Conservation (phyloP, 257 asterid genomes). For the Nyctanthes arbortristis region DNA sequence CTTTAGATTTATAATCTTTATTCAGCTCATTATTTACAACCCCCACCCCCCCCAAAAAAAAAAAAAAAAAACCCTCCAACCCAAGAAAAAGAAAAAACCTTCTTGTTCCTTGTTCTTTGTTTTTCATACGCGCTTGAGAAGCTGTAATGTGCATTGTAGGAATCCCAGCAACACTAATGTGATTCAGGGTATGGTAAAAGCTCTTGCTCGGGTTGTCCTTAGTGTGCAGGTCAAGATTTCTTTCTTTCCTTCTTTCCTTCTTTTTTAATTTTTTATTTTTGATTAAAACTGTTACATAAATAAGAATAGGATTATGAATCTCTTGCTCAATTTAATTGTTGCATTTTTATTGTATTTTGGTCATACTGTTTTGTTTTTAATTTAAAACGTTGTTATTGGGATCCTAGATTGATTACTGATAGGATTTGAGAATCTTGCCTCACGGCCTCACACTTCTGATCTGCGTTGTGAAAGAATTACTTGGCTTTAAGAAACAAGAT, state of each 20-base stretch:
- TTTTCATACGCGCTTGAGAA: slow-evolving; percentile 1
- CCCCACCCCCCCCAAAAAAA: too few relatives aligned
- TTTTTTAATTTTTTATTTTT: too few relatives aligned
- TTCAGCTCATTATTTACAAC: slow-evolving; percentile 14
- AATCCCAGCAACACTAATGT: slow-evolving; percentile 91
- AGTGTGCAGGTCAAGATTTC: slow-evolving; percentile 71
- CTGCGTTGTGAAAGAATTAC: too few relatives aligned
- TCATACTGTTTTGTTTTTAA: slow-evolving; percentile 7
- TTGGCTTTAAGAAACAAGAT: too few relatives aligned
- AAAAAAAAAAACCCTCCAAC: too few relatives aligned
- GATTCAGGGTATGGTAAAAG: slow-evolving; percentile 88
- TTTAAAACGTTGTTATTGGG: slow-evolving; percentile 7
- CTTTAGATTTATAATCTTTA: slow-evolving; percentile 11
- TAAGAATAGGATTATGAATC: neutral
- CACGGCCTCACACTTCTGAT: too few relatives aligned
- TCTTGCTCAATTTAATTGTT: neutral
- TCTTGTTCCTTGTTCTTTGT: neutral
- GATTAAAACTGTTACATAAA: too few relatives aligned
- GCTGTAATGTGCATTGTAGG: slow-evolving; percentile 48
- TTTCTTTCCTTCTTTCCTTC: too few relatives aligned
- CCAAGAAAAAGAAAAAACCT: neutral
- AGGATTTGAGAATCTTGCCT: too few relatives aligned
- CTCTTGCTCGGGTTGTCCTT: slow-evolving; percentile 94
- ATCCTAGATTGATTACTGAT: too few relatives aligned
- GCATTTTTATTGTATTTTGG: neutral